These are phyloP conservation scores for Benincasa hispida DNA, from an alignment of 306 rosid genomes.

Conservation along the genomic window DNA sequence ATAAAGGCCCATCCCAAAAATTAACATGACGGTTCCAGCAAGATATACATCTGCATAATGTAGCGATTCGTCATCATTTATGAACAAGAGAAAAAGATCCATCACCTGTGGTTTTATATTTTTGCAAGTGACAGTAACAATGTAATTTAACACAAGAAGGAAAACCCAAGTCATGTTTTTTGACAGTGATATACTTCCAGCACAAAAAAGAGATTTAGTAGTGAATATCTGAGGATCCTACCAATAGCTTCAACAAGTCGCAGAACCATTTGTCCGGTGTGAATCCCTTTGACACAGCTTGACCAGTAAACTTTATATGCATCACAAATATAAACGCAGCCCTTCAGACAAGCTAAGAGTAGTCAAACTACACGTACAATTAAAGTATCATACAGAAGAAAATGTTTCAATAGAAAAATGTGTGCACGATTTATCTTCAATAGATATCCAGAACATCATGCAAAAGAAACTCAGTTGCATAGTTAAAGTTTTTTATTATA, in stretches of 20 bases:
- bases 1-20: conserved; percentile 87
- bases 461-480: neutral
- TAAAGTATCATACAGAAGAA: neutral
- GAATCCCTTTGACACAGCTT: conserved; percentile 83
- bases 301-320: conserved; percentile 89
- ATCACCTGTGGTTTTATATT: neutral
- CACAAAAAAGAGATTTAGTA: neutral
- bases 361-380: conserved; percentile 5
- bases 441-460: neutral
- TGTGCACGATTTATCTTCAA: neutral
- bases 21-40: conserved; percentile 96
- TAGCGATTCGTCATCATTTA: conserved; percentile 7
- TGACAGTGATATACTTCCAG: neutral
- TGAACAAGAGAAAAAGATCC: neutral
- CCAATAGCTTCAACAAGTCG: conserved; percentile 94
- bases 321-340: conserved; percentile 64
- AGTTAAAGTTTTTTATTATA: neutral
- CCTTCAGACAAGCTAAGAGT: conserved; percentile 35
- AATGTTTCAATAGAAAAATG: neutral
- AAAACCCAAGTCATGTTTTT: neutral
- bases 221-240: conserved; percentile 11
- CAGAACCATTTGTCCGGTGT: conserved; percentile 84
- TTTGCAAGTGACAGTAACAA: neutral
- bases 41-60: conserved; percentile 85
- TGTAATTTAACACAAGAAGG: neutral